Base-by-base conservation (phyloP, 306 rosid species). In the Abrus pulchellus region DNA sequence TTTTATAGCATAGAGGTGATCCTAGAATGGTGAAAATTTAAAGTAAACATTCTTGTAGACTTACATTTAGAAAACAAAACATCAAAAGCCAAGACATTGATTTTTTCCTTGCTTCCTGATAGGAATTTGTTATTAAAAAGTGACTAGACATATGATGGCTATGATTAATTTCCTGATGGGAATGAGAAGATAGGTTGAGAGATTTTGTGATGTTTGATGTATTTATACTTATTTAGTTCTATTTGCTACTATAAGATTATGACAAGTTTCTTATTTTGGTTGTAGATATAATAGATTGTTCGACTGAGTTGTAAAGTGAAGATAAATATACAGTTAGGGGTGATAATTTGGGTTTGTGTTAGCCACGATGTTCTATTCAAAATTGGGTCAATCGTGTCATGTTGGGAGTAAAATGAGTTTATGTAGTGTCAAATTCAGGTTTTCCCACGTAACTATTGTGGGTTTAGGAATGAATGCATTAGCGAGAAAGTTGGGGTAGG, bases 131-230 rank as follows among this genome's bases (percentile, higher is more conserved):
- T 38, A 13, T 75, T 45, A 29, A 9, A 48, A n/a, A 60, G 30
- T 2, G 45, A 82, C 52, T 28, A 8, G 14, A 59, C 8, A 38
- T 57, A 76, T 49, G 10, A 49, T 72, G 68, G 6, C 9, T 50
- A 49, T 43, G 10, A 62, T 44, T 43, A 52, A 41, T 56, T 54
- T 78, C 40, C 3, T 56, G 33, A 50, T 6, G 34, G 63, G 10
- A 60, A 29, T 2, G 1, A n/a, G 75, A 63, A 69, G 59, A 47
- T 77, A 47, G 62, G 61, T 28, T 14, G 50, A 41, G 36, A 30
- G 62, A 13, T 65, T 62, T 72, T 81, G 55, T 54, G 4, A 74
- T 81, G 36, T 54, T 65, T 65, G 66, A 74, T 65, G 13, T n/a
- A 61, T 55, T 40, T 40, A 41, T 44, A 20, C 59, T 3, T 45